These are phyloP conservation scores for Dichomitus squalens DNA, from an alignment of 1,284 basidiomycete species.

Conservation along the genomic window DNA sequence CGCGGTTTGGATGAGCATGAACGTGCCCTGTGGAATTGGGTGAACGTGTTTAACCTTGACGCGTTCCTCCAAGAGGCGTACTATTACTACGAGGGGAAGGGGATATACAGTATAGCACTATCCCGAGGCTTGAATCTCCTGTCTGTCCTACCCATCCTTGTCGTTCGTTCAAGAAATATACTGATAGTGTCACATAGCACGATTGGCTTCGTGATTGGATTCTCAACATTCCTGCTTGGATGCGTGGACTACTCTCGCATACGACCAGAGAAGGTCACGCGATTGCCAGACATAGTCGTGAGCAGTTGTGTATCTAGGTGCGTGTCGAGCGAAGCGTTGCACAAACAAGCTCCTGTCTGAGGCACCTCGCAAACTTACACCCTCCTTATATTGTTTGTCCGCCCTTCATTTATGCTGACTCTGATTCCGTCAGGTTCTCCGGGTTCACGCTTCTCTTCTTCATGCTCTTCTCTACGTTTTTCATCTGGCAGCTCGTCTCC, in stretches of 20 bases:
- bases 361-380: too few relatives aligned
- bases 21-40: constrained; percentile 97
- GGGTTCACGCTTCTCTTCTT: constrained; percentile 84
- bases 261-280: constrained; percentile 59
- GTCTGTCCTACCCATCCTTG: constrained; percentile 53
- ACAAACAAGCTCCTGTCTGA: constrained; percentile 7
- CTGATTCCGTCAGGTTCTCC: constrained; percentile 61
- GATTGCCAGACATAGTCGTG: constrained; percentile 81
- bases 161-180: constrained; percentile 24
- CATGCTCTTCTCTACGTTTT: constrained; percentile 80
- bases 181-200: constrained; percentile 60
- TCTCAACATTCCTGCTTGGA: constrained; percentile 94
- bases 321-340: constrained; percentile 27
- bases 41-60: constrained; percentile 96
- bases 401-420: background rate
- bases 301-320: constrained; percentile 81
- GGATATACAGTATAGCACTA: constrained; percentile 92
- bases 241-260: constrained; percentile 93
- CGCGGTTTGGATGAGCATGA: constrained; percentile 84
- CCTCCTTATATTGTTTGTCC: too few relatives aligned
- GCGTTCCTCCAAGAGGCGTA: constrained; percentile 95
- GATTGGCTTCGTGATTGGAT: constrained; percentile 94
- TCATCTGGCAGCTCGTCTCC: constrained; percentile 71
- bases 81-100: constrained; percentile 94
- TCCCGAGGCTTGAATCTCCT: constrained; percentile 87